Percentiles rank a stretch among this genome's conserved stretches.
Evolutionary conservation across 345 rosid species (phyloP).

Genomic region (Acer saccharum): DNA sequence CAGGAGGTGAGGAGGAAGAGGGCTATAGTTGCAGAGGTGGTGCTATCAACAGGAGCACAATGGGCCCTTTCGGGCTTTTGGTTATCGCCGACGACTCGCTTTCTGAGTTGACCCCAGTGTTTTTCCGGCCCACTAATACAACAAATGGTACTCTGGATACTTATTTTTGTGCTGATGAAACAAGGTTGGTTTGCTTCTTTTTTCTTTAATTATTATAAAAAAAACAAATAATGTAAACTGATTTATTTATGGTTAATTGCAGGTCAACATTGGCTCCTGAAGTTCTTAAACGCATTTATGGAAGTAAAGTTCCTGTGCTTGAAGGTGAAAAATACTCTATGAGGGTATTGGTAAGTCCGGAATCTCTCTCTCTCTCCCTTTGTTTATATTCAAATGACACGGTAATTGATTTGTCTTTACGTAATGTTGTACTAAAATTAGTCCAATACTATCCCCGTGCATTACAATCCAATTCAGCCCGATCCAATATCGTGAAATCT

Average conservation of each 20-base stretch:
- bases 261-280: conserved; percentile 78
- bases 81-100: conserved; percentile 68
- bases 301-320: conserved; percentile 67
- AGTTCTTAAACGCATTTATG: conserved; percentile 60
- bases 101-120: conserved; percentile 75
- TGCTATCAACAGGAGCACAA: conserved; percentile 49
- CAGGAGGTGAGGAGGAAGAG: conserved; percentile 27
- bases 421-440: no score
- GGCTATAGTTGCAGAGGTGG: conserved; percentile 49
- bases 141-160: conserved; percentile 40
- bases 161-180: conserved; percentile 71
- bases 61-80: conserved; percentile 83
- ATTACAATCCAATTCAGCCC: no score
- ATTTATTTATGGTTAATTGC: conserved; percentile 2
- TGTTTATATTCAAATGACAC: no score
- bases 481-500: no score
- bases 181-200: conserved; percentile 68
- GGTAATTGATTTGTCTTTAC: no score
- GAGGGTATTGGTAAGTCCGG: conserved; percentile 69
- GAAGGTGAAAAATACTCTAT: conserved; percentile 60
- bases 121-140: conserved; percentile 53
- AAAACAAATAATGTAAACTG: background rate
- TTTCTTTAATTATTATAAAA: background rate
- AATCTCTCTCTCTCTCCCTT: background rate
- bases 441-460: no score